Evolutionary conservation across 257 asterid species (phyloP), one percentile per base, ranked within the genome.

Genomic region (Solanum tarapatanum): DNA sequence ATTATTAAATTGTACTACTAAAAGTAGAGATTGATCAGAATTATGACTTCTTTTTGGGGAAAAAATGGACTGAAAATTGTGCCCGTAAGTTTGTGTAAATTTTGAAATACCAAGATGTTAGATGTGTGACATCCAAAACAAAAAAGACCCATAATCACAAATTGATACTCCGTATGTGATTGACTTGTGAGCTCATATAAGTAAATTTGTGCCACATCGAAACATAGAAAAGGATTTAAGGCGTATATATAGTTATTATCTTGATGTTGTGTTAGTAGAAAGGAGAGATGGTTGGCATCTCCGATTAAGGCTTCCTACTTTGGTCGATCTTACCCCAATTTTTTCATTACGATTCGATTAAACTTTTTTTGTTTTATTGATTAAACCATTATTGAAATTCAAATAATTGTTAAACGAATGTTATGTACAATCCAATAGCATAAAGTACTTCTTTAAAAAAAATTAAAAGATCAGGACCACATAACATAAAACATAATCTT

Each of bases 1-100:
- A 48, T 45, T 51, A 51, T 6, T 51, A 51, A 51, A 51, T 51
- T 51, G 62, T 51, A 51, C 62, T 51, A 51, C n/a, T 51, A 51
- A 6, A 51, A 51, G 62, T 51, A 51, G 0, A 51, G 62, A 51
- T 51, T 16, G 62, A 51, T 0, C 0, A 51, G 62, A 51, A 0
- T 6, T 16, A 13, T 45, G 55, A 45, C 19, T 45, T 51, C 62
- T 51, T 51, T 51, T 51, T 51, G 0, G 23, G 60, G 0, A 2
- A 51, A 16, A 51, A 16, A 16, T 0, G 62, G 0, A 51, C 9
- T 51, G 9, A 16, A 16, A 51, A 51, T 51, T 16, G 23, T 2
- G 9, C 62, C 21, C 0, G 23, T 16, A 1, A 51, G 62, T 51
- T 51, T 0, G 62, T 51, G 62, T 51, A 51, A 51, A 51, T 51